Evolutionary conservation across 331 rosid genomes (phyloP).

Genomic region (Acacia concinna): DNA sequence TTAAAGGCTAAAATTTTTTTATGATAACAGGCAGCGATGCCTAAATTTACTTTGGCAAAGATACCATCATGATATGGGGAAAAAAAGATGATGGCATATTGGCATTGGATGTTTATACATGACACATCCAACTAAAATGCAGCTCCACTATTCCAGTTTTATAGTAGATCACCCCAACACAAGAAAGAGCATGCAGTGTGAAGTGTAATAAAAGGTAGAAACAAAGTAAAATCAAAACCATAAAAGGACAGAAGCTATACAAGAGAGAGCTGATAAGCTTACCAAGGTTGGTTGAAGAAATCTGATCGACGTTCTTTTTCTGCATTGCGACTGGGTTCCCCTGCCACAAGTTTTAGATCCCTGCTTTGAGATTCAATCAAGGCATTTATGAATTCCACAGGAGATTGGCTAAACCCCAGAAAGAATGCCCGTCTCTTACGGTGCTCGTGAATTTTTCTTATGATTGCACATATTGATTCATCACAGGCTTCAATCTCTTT

Average conservation of each 20-base stretch:
- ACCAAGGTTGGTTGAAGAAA: constrained; percentile 97
- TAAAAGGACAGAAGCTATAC: neutral
- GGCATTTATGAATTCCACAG: constrained; percentile 89
- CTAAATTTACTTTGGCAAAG: neutral
- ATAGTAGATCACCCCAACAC: neutral
- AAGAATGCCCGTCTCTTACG: constrained; percentile 91
- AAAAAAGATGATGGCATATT: neutral
- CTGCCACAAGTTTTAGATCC: constrained; percentile 86
- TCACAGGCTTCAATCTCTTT: constrained; percentile 93
- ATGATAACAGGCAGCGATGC: neutral
- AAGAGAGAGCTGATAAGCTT: constrained; percentile 28
- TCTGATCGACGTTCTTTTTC: constrained; percentile 92
- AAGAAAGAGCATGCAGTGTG: neutral
- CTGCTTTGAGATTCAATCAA: constrained; percentile 91
- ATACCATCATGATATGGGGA: neutral
- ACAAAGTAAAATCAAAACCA: neutral
- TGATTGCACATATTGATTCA: constrained; percentile 83
- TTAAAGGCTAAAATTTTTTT: neutral
- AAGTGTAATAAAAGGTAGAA: neutral
- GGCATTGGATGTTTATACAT: neutral
- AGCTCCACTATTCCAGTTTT: neutral
- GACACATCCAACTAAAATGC: neutral
- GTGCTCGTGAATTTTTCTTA: constrained; percentile 94
- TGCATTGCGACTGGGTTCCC: constrained; percentile 87
- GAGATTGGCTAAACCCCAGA: constrained; percentile 98